A percentile compares a stretch with the other conserved stretches of the same genome.
These are phyloP conservation scores for Solanum clarkiae DNA, from an alignment of 257 asterid genomes.

Conservation along the genomic window DNA sequence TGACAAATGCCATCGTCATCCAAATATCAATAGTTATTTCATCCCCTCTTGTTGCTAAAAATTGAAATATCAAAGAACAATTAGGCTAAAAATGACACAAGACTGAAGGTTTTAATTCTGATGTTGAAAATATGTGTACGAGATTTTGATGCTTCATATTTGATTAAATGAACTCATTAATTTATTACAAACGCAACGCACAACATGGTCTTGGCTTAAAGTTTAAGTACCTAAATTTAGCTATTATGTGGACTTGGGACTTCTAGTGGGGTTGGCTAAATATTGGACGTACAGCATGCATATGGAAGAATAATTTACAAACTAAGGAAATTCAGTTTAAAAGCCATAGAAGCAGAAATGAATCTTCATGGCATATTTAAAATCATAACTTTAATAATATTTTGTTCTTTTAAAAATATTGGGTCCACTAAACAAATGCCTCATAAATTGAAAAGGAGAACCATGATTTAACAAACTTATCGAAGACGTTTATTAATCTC, in stretches of 20 bases:
- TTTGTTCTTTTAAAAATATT: neutral
- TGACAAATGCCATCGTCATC: constrained; percentile 1
- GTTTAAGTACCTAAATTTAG: neutral
- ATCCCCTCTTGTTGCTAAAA: neutral
- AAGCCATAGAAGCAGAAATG: neutral
- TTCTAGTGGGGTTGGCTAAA: neutral
- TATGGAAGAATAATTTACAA: neutral
- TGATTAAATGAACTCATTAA: neutral
- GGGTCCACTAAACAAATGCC: neutral
- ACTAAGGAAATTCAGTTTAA: neutral
- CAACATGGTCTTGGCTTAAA: neutral
- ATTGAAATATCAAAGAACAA: neutral
- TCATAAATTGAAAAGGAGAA: neutral
- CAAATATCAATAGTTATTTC: neutral
- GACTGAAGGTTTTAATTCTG: neutral
- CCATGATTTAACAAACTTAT: neutral
- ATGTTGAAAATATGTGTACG: neutral
- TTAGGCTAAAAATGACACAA: neutral
- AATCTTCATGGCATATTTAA: neutral
- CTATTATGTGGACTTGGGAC: neutral
- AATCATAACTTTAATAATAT: neutral
- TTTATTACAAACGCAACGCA: neutral
- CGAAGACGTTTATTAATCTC: neutral
- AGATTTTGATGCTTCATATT: neutral
- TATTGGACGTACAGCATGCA: neutral